phyloP scores from a whole-genome alignment of 768 basidiomycete species.

The Amanita fuliginea region DNA sequence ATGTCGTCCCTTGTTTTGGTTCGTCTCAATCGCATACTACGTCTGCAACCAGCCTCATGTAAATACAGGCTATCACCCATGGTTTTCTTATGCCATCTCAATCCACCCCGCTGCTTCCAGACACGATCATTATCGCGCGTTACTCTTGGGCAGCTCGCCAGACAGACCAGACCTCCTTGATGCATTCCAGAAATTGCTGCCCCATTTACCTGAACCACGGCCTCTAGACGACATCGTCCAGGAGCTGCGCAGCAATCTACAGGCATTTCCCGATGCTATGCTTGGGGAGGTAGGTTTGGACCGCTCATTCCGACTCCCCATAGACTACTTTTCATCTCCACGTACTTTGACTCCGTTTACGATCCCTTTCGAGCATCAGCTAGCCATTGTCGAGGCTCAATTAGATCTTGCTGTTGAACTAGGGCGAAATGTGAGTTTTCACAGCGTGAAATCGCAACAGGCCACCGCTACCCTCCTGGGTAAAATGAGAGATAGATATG shows the following conservation, averaged over 20 bases:
- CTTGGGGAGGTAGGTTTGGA: slow-evolving; percentile 94
- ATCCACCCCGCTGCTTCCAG: slow-evolving; percentile 29
- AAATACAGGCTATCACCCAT: slow-evolving; percentile 90
- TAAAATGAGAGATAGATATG: slow-evolving; percentile 46
- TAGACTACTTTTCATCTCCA: slow-evolving; percentile 34
- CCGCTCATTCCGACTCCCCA: slow-evolving; percentile 64
- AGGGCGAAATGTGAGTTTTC: slow-evolving; percentile 70
- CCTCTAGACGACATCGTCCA: slow-evolving; percentile 46
- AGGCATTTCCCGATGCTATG: slow-evolving; percentile 59
- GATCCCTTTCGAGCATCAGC: slow-evolving; percentile 73
- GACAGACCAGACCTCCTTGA: slow-evolving; percentile 20
- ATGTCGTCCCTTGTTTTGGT: slow-evolving; percentile 88
- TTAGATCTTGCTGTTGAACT: slow-evolving; percentile 77
- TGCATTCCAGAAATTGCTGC: slow-evolving; percentile 46
- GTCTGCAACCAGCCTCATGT: slow-evolving; percentile 5
- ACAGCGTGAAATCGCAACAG: slow-evolving; percentile 73
- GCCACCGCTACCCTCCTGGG: slow-evolving; percentile 58
- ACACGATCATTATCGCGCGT: slow-evolving; percentile 60
- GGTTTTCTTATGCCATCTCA: slow-evolving; percentile 80
- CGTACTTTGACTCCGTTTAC: slow-evolving; percentile 66
- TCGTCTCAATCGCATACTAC: slow-evolving; percentile 17
- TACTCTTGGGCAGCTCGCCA: slow-evolving; percentile 41
- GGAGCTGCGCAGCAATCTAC: slow-evolving; percentile 50
- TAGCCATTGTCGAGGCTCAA: slow-evolving; percentile 72
- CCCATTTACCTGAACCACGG: slow-evolving; percentile 62